Evolutionary conservation across 345 rosid species (phyloP).

Genomic region (Salix viminalis): DNA sequence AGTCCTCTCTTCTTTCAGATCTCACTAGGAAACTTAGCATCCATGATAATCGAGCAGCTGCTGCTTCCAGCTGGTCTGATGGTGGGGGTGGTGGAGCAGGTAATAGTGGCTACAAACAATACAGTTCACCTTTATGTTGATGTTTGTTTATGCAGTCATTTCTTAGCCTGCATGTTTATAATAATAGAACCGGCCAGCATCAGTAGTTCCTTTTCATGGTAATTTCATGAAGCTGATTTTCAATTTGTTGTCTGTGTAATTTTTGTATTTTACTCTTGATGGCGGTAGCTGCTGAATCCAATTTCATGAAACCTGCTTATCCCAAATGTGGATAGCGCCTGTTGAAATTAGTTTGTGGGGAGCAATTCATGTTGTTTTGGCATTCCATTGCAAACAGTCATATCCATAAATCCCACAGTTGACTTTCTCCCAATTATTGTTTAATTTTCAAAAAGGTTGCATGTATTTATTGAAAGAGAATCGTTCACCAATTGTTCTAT

Average conservation of each 20-base stretch:
- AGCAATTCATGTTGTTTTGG: not conserved
- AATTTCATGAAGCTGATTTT: not conserved
- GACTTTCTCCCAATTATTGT: not conserved
- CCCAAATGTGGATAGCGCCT: not conserved
- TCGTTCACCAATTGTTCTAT: not conserved
- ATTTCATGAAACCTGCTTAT: not conserved
- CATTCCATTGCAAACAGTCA: not conserved
- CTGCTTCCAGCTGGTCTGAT: constrained; percentile 70
- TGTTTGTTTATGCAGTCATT: not conserved
- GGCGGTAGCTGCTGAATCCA: not conserved
- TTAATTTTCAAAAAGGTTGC: not conserved
- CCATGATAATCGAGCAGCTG: constrained; percentile 90
- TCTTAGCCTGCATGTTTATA: not conserved
- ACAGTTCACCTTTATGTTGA: not conserved
- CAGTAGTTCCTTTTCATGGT: not conserved
- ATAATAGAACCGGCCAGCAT: not conserved
- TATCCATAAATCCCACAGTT: not conserved
- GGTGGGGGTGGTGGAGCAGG: constrained; percentile 46
- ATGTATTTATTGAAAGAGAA: not conserved
- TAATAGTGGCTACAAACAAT: constrained; percentile 10
- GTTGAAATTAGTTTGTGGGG: not conserved
- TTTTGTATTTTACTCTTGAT: not conserved
- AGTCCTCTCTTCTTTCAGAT: constrained; percentile 75
- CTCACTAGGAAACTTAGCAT: constrained; percentile 78
- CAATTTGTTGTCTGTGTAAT: not conserved